These are phyloP conservation scores for Jimgerdemannia lactiflua DNA, from an alignment of 192 early-diverging fungal genomes.

Conservation along the genomic window DNA sequence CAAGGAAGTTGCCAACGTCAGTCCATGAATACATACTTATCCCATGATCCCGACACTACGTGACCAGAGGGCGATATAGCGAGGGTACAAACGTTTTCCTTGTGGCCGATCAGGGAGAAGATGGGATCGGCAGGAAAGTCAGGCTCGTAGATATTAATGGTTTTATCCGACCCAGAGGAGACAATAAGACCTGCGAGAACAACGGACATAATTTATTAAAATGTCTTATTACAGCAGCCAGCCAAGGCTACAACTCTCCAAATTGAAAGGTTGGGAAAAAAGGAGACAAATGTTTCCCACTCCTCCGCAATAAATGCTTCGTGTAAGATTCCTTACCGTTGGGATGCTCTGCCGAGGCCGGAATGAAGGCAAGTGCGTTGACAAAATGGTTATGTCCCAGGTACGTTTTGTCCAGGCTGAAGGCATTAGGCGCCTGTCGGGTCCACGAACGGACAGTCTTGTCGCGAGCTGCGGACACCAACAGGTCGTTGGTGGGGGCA, in stretches of 20 bases:
- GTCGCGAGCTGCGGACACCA: constrained; percentile 78
- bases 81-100: constrained; percentile 84
- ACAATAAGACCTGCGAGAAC: constrained; percentile 68
- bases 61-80: constrained; percentile 54
- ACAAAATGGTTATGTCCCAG: constrained; percentile 77
- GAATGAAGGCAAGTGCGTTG: constrained; percentile 65
- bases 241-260: background rate
- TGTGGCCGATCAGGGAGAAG: constrained; percentile 75
- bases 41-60: constrained; percentile 97
- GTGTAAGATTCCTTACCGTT: constrained; percentile 43
- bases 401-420: constrained; percentile 48
- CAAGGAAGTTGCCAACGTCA: background rate
- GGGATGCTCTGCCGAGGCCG: constrained; percentile 52
- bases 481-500: constrained; percentile 47
- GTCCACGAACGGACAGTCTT: constrained; percentile 72
- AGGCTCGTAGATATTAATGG: constrained; percentile 80
- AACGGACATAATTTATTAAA: background rate
- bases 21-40: constrained; percentile 58
- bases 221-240: background rate
- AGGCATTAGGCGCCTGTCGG: constrained; percentile 47
- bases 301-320: too few relatives aligned
- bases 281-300: background rate
- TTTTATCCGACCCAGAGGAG: constrained; percentile 80
- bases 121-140: constrained; percentile 52
- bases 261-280: background rate